A percentile compares a stretch with the other conserved stretches of the same genome.
phyloP scores from a whole-genome alignment of 805 yeast genomes.

The Ogataea kodamae region DNA sequence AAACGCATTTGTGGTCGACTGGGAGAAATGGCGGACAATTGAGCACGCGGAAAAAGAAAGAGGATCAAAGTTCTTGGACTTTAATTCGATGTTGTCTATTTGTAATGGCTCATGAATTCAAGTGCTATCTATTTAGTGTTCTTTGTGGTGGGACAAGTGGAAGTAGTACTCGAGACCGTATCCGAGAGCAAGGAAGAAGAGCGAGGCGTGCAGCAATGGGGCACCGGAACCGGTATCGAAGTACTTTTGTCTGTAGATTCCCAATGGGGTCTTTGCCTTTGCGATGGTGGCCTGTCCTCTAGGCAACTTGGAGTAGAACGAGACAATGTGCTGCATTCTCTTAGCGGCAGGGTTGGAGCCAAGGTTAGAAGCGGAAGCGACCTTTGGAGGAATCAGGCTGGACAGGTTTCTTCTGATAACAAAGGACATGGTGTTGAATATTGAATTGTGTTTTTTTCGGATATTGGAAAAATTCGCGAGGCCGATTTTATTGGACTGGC shows the following conservation, averaged over 20 bases:
- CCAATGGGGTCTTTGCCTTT: conserved; percentile 64
- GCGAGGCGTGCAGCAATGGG: conserved; percentile 76
- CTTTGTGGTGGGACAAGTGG: conserved; percentile 71
- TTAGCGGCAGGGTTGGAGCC: conserved; percentile 96
- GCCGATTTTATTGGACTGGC: conserved; percentile 9
- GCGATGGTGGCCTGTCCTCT: conserved; percentile 83
- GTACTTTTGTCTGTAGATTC: conserved; percentile 81
- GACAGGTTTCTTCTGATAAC: conserved; percentile 90
- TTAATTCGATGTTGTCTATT: conserved; percentile 45
- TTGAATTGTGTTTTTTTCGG: conserved; percentile 9
- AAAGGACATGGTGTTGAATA: conserved; percentile 57
- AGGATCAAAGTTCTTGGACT: conserved; percentile 55
- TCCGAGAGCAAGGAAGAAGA: conserved; percentile 68
- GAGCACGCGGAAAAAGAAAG: conserved; percentile 53
- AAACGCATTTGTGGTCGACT: conserved; percentile 37
- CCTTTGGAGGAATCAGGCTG: conserved; percentile 97
- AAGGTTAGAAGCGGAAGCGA: conserved; percentile 92
- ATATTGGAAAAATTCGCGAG: conserved; percentile 6
- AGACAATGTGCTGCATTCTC: conserved; percentile 92
- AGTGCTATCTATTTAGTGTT: conserved; percentile 33
- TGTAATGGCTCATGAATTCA: conserved; percentile 13
- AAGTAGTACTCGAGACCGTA: conserved; percentile 91
- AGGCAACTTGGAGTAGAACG: conserved; percentile 94
- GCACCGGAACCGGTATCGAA: conserved; percentile 80
- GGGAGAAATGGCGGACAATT: conserved; percentile 67